Conservation (phyloP, 1,139 yeast genomes). For the Debaryomyces robertsiae region DNA sequence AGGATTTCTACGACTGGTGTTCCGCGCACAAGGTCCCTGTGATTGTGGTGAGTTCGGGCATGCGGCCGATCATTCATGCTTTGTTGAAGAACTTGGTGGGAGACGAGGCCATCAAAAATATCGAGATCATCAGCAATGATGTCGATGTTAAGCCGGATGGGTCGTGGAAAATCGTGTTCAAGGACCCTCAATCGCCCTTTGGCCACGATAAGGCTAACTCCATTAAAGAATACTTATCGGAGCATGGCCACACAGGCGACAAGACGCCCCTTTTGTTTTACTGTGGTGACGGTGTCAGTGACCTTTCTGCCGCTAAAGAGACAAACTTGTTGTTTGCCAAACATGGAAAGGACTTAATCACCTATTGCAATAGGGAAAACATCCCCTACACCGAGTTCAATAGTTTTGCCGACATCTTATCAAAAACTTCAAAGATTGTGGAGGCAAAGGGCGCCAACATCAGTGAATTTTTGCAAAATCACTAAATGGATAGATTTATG, state of each 20-base stretch:
- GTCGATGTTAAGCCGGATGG: conserved; percentile 56
- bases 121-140: conserved; percentile 82
- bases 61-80: conserved; percentile 87
- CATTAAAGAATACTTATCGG: conserved; percentile 62
- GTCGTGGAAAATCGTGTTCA: conserved; percentile 81
- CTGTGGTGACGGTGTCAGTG: conserved; percentile 98
- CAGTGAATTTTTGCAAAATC: conserved; percentile 32
- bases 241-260: conserved; percentile 38
- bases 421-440: conserved; percentile 43
- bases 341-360: conserved; percentile 85
- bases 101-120: conserved; percentile 66
- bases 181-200: conserved; percentile 76
- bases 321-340: conserved; percentile 93
- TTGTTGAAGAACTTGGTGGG: conserved; percentile 76
- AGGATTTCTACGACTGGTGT: conserved; percentile 80
- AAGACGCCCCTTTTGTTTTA: conserved; percentile 67
- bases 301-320: conserved; percentile 91
- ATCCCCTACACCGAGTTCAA: conserved; percentile 87
- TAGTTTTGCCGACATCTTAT: conserved; percentile 71
- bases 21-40: conserved; percentile 69
- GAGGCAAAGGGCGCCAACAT: conserved; percentile 31
- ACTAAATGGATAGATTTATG: conserved; percentile 2
- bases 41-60: conserved; percentile 84
- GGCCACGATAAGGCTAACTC: conserved; percentile 95
- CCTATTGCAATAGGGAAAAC: conserved; percentile 74